Evolutionary conservation across 306 rosid genomes (phyloP).

Genomic region (Vigna angularis): DNA sequence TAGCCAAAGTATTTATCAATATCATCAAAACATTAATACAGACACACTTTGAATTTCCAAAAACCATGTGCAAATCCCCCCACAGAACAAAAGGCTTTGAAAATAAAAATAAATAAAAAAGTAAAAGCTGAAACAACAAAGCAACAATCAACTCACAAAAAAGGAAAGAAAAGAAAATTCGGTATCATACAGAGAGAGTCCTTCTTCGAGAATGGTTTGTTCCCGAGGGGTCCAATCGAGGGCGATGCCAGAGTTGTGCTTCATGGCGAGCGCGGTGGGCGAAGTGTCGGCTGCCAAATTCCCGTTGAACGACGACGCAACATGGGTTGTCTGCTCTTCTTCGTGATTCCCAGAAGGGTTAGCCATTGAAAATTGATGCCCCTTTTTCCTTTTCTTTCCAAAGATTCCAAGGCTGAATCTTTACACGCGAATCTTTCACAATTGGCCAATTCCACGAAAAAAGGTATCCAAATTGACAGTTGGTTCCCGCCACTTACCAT

Average conservation of each 20-base stretch:
- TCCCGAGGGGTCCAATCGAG: conserved; percentile 76
- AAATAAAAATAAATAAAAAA: no score
- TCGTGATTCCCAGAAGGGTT: conserved; percentile 62
- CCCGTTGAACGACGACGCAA: conserved; percentile 76
- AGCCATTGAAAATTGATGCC: conserved; percentile 57
- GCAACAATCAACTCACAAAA: background rate
- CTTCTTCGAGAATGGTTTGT: conserved; percentile 74
- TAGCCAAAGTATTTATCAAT: background rate
- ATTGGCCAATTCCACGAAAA: background rate
- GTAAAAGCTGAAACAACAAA: background rate
- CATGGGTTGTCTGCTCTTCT: conserved; percentile 61
- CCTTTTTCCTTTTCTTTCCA: background rate
- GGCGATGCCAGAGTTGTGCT: conserved; percentile 86
- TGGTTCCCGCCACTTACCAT: conserved; percentile 25
- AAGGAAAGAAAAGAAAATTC: background rate
- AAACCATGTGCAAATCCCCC: background rate
- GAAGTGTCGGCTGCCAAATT: conserved; percentile 48
- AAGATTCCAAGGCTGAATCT: background rate
- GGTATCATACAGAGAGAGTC: conserved; percentile 69
- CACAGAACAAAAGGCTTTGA: background rate
- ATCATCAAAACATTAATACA: background rate
- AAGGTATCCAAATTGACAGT: conserved; percentile 13
- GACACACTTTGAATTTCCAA: background rate
- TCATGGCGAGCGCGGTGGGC: conserved; percentile 62
- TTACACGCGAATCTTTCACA: conserved; percentile 5